A percentile compares a stretch with the other conserved stretches of the same genome.
Evolutionary conservation across 768 basidiomycete species (phyloP).

Genomic region (Tremella mesenterica): DNA sequence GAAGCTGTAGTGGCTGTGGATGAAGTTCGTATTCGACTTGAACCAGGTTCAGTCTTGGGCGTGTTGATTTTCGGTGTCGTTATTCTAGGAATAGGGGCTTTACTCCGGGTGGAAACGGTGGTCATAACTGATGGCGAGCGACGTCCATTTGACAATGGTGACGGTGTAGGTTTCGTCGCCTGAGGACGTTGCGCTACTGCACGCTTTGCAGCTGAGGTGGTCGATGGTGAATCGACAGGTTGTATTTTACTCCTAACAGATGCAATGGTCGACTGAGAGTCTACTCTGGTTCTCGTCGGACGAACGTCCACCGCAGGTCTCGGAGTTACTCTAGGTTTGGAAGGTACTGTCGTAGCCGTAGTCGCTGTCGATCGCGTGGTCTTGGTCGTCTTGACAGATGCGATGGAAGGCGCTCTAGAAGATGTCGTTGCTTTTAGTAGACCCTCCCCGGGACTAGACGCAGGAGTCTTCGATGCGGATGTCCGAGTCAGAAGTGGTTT

Average conservation of each 20-base stretch:
- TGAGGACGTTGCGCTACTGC: background rate
- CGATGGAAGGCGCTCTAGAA: constrained; percentile 6
- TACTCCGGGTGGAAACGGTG: background rate
- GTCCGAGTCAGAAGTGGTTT: constrained; percentile 10
- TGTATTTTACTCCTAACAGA: background rate
- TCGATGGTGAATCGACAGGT: background rate
- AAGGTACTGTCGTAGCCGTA: background rate
- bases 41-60: background rate
- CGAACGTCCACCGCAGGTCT: background rate
- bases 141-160: background rate
- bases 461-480: background rate
- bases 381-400: constrained; percentile 13
- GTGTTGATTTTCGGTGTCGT: background rate
- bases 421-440: background rate
- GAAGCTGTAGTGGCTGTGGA: constrained; percentile 7
- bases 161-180: background rate
- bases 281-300: background rate
- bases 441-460: background rate
- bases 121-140: background rate
- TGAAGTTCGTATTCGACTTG: constrained; percentile 3
- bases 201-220: background rate
- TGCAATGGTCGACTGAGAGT: background rate
- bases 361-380: constrained; percentile 10
- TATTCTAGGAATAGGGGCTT: background rate
- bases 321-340: background rate